Evolutionary conservation across 306 rosid species (phyloP).

Genomic region (Chamaecrista fasciculata): DNA sequence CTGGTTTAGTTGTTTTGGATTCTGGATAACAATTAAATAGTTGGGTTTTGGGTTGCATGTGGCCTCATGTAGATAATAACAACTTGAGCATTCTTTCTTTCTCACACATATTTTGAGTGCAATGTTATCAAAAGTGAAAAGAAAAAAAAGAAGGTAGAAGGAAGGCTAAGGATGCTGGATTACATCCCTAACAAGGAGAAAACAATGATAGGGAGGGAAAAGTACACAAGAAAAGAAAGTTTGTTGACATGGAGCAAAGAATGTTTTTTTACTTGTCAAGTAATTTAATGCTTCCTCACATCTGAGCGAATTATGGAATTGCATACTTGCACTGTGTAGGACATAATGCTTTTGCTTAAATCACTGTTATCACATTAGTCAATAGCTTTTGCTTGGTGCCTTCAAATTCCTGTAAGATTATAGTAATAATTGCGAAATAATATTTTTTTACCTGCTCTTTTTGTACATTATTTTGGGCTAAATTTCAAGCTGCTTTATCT

Average conservation of each 20-base stretch:
- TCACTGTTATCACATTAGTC: slow-evolving; percentile 8
- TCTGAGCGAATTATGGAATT: neutral
- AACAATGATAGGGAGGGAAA: slow-evolving; percentile 6
- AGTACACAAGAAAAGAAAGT: neutral
- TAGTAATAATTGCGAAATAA: neutral
- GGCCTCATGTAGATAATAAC: neutral
- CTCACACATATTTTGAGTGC: slow-evolving; percentile 2
- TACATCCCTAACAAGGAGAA: slow-evolving; percentile 16
- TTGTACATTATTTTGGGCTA: neutral
- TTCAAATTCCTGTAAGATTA: slow-evolving; percentile 9
- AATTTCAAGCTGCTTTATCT: slow-evolving; percentile 7
- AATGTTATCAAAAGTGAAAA: too few relatives aligned
- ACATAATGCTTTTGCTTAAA: slow-evolving; percentile 1
- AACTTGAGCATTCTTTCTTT: slow-evolving; percentile 1
- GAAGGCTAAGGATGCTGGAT: neutral
- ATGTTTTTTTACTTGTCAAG: slow-evolving; percentile 3
- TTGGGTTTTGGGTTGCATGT: slow-evolving; percentile 7
- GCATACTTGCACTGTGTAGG: slow-evolving; percentile 7
- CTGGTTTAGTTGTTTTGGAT: neutral
- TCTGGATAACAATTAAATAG: slow-evolving; percentile 16
- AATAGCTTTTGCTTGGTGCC: neutral
- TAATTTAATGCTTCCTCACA: neutral
- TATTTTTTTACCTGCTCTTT: neutral
- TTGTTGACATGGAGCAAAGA: neutral
- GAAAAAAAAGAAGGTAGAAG: neutral